phyloP scores from a whole-genome alignment of 1,139 yeast species.

The Meyerozyma guilliermondii region DNA sequence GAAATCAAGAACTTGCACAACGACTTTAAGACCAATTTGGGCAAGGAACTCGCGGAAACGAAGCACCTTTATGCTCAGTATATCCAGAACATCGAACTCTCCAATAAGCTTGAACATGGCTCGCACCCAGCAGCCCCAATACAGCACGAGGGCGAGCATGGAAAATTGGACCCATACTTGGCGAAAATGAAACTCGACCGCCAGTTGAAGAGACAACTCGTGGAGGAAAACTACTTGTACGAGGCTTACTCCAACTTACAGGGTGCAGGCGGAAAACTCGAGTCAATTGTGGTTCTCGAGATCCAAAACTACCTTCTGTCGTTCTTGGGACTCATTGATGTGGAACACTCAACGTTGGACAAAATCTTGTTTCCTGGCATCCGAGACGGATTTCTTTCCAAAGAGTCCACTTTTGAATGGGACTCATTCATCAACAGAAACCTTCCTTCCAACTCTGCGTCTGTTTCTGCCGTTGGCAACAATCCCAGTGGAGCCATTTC shows the following conservation, averaged over 20 bases:
- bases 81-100: constrained; percentile 34
- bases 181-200: constrained; percentile 67
- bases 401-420: constrained; percentile 86
- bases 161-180: constrained; percentile 75
- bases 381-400: constrained; percentile 67
- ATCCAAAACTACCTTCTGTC: constrained; percentile 74
- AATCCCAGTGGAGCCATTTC: constrained; percentile 17
- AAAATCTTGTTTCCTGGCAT: constrained; percentile 63
- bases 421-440: constrained; percentile 73
- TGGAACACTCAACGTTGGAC: constrained; percentile 65
- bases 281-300: constrained; percentile 80
- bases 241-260: constrained; percentile 88
- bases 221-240: constrained; percentile 79
- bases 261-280: constrained; percentile 83
- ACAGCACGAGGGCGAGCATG: constrained; percentile 29
- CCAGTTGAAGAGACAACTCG: constrained; percentile 70
- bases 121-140: constrained; percentile 6
- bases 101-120: constrained; percentile 30
- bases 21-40: constrained; percentile 75
- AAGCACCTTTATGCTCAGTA: constrained; percentile 47
- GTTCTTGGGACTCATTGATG: constrained; percentile 64
- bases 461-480: constrained; percentile 27
- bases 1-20: constrained; percentile 78
- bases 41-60: constrained; percentile 64
- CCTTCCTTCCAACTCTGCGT: constrained; percentile 33